A percentile compares a stretch with the other conserved stretches of the same genome.
Conservation (phyloP, 1,284 basidiomycete genomes). For the Sutorius eximius region DNA sequence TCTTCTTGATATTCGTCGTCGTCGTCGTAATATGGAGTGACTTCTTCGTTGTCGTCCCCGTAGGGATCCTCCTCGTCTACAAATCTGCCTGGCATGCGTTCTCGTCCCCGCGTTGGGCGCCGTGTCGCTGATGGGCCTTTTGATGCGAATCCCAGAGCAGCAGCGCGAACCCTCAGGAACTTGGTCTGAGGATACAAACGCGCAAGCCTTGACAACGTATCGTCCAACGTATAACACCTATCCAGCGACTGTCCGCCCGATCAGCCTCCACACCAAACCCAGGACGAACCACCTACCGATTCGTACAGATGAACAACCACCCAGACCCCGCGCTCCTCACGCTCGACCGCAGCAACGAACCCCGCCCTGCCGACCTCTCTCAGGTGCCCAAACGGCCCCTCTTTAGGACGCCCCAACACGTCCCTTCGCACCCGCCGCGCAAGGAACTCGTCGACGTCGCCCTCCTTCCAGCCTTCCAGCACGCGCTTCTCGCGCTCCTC, state of each 20-base stretch:
- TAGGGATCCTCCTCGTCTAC: conserved; percentile 49
- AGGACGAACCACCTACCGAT: conserved; percentile 51
- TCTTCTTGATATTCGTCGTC: conserved; percentile 39
- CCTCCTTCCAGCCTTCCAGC: conserved; percentile 31
- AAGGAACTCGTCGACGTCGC: conserved; percentile 10
- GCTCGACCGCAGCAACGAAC: conserved; percentile 75
- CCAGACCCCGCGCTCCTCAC: conserved; percentile 67
- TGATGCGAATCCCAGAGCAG: conserved; percentile 74
- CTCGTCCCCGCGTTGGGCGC: conserved; percentile 10
- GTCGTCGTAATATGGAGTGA: conserved; percentile 36
- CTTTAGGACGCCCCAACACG: conserved; percentile 47
- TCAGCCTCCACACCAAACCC: conserved; percentile 4
- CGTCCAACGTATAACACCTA: conserved; percentile 71
- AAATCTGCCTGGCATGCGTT: conserved; percentile 31
- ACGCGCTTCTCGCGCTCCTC: conserved; percentile 62
- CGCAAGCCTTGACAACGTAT: conserved; percentile 66
- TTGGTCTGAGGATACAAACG: conserved; percentile 71
- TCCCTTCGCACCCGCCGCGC: conserved; percentile 29
- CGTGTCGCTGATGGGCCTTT: conserved; percentile 28
- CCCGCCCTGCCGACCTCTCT: conserved; percentile 76
- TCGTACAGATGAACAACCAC: conserved; percentile 85
- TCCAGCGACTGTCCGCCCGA: conserved; percentile 58
- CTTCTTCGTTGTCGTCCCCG: conserved; percentile 28
- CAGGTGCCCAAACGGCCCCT: conserved; percentile 74
- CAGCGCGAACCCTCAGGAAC: conserved; percentile 74